Conservation (phyloP, 441 rosid species). For the Populus tomentosa region DNA sequence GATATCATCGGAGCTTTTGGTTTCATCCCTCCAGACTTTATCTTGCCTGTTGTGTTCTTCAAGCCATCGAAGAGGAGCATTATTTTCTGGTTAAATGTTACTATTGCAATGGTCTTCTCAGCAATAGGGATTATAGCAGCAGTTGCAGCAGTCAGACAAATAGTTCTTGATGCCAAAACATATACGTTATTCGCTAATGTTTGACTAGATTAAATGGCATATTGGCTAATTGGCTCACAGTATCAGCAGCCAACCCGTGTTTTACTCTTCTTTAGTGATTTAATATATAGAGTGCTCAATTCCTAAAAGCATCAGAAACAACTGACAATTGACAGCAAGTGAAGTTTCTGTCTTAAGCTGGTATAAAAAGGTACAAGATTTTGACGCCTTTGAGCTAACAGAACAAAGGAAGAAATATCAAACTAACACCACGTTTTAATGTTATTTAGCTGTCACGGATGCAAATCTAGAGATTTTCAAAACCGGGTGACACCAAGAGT, state of each 20-base stretch:
- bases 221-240: background rate
- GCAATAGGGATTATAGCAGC: slow-evolving; percentile 47
- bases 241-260: background rate
- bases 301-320: background rate
- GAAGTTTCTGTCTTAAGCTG: background rate
- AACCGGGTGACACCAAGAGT: background rate
- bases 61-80: slow-evolving; percentile 57
- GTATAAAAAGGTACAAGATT: background rate
- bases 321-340: background rate
- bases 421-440: background rate
- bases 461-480: background rate
- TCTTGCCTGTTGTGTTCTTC: slow-evolving; percentile 69
- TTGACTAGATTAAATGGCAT: slow-evolving; percentile 13
- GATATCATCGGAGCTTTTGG: slow-evolving; percentile 84
- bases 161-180: slow-evolving; percentile 51
- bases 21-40: slow-evolving; percentile 75
- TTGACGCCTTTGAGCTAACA: background rate
- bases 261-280: background rate
- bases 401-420: background rate
- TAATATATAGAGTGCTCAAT: background rate
- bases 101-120: slow-evolving; percentile 55
- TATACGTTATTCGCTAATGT: slow-evolving; percentile 63
- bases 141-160: slow-evolving; percentile 71
- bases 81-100: slow-evolving; percentile 60
- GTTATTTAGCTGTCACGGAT: background rate